Evolutionary conservation across 768 basidiomycete species (phyloP).

Genomic region (Naganishia antarctica): DNA sequence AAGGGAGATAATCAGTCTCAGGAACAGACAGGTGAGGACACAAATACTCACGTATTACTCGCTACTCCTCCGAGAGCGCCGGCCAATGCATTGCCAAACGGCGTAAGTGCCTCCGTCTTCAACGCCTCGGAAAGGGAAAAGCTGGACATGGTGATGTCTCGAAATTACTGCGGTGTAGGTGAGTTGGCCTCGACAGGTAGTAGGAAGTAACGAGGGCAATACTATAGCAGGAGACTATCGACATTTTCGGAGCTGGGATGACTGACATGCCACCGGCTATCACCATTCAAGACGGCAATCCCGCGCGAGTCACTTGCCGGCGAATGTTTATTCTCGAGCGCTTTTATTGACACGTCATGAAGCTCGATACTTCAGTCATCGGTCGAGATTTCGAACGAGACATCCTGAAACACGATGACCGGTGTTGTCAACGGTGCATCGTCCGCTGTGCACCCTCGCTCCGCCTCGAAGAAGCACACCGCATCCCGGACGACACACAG

Average conservation of each 20-base stretch:
- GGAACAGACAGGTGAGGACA: not conserved
- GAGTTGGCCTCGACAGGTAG: too few species aligned
- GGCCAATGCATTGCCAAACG: slow-evolving; percentile 29
- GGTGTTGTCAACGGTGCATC: too few species aligned
- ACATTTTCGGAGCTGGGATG: not conserved
- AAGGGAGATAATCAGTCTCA: not conserved
- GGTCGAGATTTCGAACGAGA: slow-evolving; percentile 21
- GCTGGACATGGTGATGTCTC: slow-evolving; percentile 2
- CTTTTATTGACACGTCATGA: too few species aligned
- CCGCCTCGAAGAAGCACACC: not conserved
- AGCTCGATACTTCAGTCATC: too few species aligned
- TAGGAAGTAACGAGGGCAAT: too few species aligned
- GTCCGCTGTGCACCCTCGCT: too few species aligned
- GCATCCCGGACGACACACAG: not conserved
- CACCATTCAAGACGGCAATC: not conserved
- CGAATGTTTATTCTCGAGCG: slow-evolving; percentile 9
- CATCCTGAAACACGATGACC: too few species aligned
- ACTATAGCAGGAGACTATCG: too few species aligned
- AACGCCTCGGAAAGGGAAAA: slow-evolving; percentile 17
- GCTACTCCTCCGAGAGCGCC: slow-evolving; percentile 29
- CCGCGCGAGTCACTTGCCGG: not conserved
- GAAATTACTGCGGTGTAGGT: too few species aligned
- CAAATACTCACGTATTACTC: slow-evolving; percentile 27
- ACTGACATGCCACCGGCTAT: slow-evolving; percentile 11
- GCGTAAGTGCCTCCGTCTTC: slow-evolving; percentile 26